Conservation (phyloP, 2,329 filamentous ascomycete genomes). For the Fusarium abutilonis region DNA sequence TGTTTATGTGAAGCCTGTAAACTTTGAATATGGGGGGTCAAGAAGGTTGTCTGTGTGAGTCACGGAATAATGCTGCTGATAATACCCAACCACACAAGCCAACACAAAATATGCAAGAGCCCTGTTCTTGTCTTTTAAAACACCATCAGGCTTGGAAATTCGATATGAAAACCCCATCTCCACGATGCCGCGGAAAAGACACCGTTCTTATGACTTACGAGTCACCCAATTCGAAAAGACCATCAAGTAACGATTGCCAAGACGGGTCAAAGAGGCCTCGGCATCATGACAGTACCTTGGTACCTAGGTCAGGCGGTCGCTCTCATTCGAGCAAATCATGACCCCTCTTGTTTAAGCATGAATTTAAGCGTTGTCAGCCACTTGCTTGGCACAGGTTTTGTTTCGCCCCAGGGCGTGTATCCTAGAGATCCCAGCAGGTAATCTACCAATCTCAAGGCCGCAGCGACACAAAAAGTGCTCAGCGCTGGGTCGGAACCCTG, state of each 20-base stretch:
- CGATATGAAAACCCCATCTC: background rate
- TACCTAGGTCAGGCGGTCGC: slow-evolving; percentile 33
- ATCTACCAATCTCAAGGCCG: slow-evolving; percentile 27
- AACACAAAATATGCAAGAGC: background rate
- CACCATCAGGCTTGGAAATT: background rate
- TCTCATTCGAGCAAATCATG: slow-evolving; percentile 37
- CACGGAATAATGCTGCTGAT: slow-evolving; percentile 1
- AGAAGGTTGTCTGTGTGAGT: background rate
- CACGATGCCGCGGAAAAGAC: slow-evolving; percentile 16
- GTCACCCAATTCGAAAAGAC: slow-evolving; percentile 15
- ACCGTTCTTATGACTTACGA: slow-evolving; percentile 9
- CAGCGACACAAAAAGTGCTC: slow-evolving; percentile 25
- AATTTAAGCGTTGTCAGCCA: slow-evolving; percentile 62
- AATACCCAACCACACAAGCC: background rate
- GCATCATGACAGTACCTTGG: slow-evolving; percentile 26
- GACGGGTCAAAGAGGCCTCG: slow-evolving; percentile 29
- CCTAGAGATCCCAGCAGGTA: background rate
- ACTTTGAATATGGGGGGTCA: background rate
- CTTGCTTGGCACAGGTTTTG: slow-evolving; percentile 52
- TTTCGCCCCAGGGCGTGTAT: slow-evolving; percentile 40
- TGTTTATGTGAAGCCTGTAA: background rate
- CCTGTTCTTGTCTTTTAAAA: background rate
- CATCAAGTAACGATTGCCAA: slow-evolving; percentile 23
- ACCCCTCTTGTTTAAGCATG: slow-evolving; percentile 57
- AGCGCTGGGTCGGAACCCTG: slow-evolving; percentile 10